Evolutionary conservation across 2,329 filamentous ascomycete species (phyloP).

Genomic region (Fusarium denticulatum): DNA sequence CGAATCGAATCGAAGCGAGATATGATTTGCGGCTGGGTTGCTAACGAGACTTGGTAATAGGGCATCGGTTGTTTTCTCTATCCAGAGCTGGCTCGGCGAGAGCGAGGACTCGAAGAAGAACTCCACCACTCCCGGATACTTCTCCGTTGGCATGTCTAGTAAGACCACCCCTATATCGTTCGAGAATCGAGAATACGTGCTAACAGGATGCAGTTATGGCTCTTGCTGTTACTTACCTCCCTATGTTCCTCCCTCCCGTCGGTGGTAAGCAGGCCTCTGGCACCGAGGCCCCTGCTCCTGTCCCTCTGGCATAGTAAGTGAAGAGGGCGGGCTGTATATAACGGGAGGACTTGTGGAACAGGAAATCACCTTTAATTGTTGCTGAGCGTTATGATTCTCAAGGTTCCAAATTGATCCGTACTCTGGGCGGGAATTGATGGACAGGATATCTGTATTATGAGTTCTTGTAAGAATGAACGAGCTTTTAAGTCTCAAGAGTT

Average conservation of each 20-base stretch:
- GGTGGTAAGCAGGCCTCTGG: conserved; percentile 44
- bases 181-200: neutral
- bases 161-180: conserved; percentile 49
- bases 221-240: conserved; percentile 62
- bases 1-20: neutral
- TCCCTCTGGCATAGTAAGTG: conserved; percentile 25
- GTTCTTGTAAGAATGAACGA: conserved; percentile 8
- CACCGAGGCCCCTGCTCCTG: conserved; percentile 46
- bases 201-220: conserved; percentile 63
- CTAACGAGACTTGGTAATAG: conserved; percentile 53
- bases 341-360: neutral
- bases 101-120: conserved; percentile 73
- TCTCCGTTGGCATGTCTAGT: conserved; percentile 84
- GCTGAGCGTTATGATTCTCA: conserved; percentile 17
- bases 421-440: neutral
- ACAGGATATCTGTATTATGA: conserved; percentile 2
- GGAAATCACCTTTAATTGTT: conserved; percentile 1
- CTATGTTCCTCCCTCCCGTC: conserved; percentile 59
- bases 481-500: neutral
- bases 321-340: conserved; percentile 1
- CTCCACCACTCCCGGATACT: conserved; percentile 72
- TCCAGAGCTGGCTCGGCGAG: conserved; percentile 82
- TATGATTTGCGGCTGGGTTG: neutral
- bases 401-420: neutral
- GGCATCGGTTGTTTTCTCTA: conserved; percentile 77